phyloP scores from a whole-genome alignment of 345 rosid species.

The Lumnitzera racemosa region DNA sequence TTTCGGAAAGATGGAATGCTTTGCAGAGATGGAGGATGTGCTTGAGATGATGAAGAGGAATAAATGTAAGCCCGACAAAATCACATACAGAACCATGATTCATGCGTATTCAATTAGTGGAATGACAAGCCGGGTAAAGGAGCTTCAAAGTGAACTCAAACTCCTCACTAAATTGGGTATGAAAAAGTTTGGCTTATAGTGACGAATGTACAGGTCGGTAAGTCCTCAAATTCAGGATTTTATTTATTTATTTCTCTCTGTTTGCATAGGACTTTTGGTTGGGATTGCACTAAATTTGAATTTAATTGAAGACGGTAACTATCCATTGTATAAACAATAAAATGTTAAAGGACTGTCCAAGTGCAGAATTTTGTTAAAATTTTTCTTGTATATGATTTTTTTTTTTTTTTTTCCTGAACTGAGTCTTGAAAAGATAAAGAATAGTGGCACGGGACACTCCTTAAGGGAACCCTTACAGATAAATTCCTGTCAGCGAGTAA shows the following conservation, averaged over 20 bases:
- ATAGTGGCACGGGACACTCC: no score
- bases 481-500: no score
- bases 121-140: slow-evolving; percentile 64
- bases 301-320: no score
- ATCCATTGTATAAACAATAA: no score
- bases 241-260: background rate
- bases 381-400: no score
- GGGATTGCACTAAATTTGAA: background rate
- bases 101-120: slow-evolving; percentile 60
- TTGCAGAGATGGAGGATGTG: slow-evolving; percentile 86
- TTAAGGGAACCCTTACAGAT: no score
- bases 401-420: no score
- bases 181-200: slow-evolving; percentile 47
- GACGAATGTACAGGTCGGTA: slow-evolving; percentile 17
- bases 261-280: background rate
- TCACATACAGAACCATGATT: slow-evolving; percentile 80
- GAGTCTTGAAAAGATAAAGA: no score
- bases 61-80: slow-evolving; percentile 64
- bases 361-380: no score
- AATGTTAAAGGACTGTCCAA: no score
- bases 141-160: slow-evolving; percentile 29
- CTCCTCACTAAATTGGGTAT: slow-evolving; percentile 12
- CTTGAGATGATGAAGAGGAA: slow-evolving; percentile 62
- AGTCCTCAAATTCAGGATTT: background rate
- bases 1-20: slow-evolving; percentile 74